phyloP scores from a whole-genome alignment of 78 protist species.

The Dictyostelium discoideum region DNA sequence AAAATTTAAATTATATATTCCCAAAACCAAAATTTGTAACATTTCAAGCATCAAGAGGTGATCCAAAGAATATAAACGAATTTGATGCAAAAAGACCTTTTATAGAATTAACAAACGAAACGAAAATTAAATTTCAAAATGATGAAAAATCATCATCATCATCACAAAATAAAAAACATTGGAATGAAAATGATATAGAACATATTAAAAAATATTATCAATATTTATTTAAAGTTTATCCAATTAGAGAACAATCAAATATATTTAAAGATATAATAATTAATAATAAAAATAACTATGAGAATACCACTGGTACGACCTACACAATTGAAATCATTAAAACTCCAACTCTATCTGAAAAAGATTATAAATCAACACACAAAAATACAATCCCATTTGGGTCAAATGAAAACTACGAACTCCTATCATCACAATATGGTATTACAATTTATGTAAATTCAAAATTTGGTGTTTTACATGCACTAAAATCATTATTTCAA shows the following conservation, averaged over 20 bases:
- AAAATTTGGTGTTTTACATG: constrained; percentile 21
- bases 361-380: not conserved
- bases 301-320: not conserved
- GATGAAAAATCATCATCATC: not conserved
- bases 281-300: not conserved
- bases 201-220: not conserved
- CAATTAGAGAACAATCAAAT: not conserved
- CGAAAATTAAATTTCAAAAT: not conserved
- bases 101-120: not conserved
- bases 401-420: constrained; percentile 29
- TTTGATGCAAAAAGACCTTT: not conserved
- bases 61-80: not conserved
- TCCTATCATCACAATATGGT: not conserved
- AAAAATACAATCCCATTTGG: constrained; percentile 32
- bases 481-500: constrained; percentile 10
- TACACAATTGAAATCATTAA: not conserved
- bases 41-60: not conserved
- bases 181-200: not conserved
- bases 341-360: not conserved
- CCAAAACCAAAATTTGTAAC: constrained; percentile 9
- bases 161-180: not conserved
- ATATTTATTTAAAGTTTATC: not conserved
- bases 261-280: not conserved
- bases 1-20: not conserved
- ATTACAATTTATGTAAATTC: not conserved